Conservation (phyloP, 23 red algal genomes). For the Rhodosorus marinus region DNA sequence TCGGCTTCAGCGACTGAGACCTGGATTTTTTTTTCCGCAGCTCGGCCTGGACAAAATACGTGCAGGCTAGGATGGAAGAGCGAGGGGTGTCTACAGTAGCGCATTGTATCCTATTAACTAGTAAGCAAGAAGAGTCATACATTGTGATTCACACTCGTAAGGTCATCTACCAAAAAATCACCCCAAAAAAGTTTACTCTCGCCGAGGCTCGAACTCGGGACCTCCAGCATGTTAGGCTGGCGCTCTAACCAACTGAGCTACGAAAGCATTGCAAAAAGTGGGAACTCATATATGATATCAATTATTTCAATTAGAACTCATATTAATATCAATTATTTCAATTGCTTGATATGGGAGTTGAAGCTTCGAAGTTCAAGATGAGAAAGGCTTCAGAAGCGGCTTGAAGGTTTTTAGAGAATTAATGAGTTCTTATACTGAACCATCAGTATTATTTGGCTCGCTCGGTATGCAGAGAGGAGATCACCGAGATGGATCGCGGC, state of each 20-base stretch:
- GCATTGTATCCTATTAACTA: not conserved
- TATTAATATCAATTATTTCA: not conserved
- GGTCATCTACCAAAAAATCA: not conserved
- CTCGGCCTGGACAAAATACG: too few species aligned
- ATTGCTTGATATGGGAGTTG: not conserved
- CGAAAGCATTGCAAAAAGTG: slow-evolving; percentile 11
- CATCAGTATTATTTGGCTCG: too few species aligned
- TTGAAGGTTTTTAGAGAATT: too few species aligned
- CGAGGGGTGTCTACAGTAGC: too few species aligned
- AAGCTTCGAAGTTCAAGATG: too few species aligned
- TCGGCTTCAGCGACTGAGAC: too few species aligned
- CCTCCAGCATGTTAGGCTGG: slow-evolving; percentile 92
- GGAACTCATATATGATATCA: not conserved
- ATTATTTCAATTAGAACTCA: not conserved
- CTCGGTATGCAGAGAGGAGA: too few species aligned
- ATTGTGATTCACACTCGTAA: not conserved
- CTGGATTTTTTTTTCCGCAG: too few species aligned
- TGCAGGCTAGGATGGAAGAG: too few species aligned
- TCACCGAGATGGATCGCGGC: too few species aligned
- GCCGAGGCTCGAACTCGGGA: slow-evolving; percentile 76
- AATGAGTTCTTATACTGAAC: too few species aligned
- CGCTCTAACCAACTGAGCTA: slow-evolving; percentile 93
- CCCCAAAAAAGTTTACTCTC: slow-evolving; percentile 11
- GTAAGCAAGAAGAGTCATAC: not conserved
- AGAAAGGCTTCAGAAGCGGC: too few species aligned